Evolutionary conservation across 768 basidiomycete species (phyloP).

Genomic region (Trametes meyenii): DNA sequence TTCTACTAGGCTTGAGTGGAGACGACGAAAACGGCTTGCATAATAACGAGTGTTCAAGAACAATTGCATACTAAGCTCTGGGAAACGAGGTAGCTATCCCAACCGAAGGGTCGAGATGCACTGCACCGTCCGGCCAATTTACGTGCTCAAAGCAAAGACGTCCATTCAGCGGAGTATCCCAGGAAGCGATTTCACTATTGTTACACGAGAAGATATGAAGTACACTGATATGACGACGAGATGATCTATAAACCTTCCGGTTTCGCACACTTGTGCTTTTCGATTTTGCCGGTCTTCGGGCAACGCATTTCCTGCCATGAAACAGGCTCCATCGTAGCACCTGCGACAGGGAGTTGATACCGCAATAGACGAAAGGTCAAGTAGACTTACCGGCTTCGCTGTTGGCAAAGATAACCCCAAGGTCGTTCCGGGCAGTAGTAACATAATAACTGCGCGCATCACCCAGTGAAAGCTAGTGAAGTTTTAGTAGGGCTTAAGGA

Average conservation of each 20-base stretch:
- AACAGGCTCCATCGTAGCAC: constrained; percentile 80
- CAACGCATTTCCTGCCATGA: constrained; percentile 94
- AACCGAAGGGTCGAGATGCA: too few relatives aligned
- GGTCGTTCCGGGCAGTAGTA: constrained; percentile 86
- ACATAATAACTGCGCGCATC: constrained; percentile 92
- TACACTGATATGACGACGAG: neutral
- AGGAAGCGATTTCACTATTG: neutral
- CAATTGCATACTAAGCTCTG: neutral
- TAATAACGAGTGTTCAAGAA: neutral
- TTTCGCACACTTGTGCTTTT: constrained; percentile 87
- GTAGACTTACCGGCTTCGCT: constrained; percentile 73
- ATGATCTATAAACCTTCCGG: constrained; percentile 59
- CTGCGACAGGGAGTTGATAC: constrained; percentile 39
- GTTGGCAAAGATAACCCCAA: constrained; percentile 90
- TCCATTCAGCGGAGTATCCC: neutral
- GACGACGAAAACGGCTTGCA: too few relatives aligned
- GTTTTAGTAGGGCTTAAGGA: neutral
- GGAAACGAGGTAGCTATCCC: too few relatives aligned
- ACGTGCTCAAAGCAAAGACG: neutral
- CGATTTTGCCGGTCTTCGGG: constrained; percentile 75
- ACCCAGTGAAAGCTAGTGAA: constrained; percentile 79
- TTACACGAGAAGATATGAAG: neutral
- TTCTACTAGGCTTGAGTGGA: too few relatives aligned
- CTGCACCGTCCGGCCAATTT: too few relatives aligned
- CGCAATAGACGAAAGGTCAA: too few relatives aligned